Evolutionary conservation across 768 basidiomycete species (phyloP).

Genomic region (Suillus ampliporus): DNA sequence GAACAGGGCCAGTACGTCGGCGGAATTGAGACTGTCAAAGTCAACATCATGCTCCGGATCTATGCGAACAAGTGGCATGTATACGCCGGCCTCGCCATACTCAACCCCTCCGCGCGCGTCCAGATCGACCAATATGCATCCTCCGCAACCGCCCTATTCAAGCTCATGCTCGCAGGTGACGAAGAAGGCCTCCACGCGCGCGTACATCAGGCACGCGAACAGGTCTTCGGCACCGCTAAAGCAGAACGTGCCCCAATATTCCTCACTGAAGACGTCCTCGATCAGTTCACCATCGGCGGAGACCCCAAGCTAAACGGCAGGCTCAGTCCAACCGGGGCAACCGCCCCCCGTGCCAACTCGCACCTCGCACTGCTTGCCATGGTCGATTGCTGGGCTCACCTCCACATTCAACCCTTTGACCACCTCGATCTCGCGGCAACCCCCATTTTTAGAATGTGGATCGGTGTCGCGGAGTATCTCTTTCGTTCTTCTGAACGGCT

Average conservation of each 20-base stretch:
- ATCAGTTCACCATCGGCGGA: constrained; percentile 85
- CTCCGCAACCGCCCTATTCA: constrained; percentile 89
- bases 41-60: constrained; percentile 92
- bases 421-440: constrained; percentile 95
- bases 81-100: constrained; percentile 97
- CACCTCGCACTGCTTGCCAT: constrained; percentile 95
- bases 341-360: constrained; percentile 64
- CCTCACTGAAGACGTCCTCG: constrained; percentile 82
- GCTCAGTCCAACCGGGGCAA: constrained; percentile 17
- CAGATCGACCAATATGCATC: constrained; percentile 94
- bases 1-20: constrained; percentile 94
- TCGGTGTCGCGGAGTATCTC: constrained; percentile 95
- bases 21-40: constrained; percentile 97
- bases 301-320: constrained; percentile 16
- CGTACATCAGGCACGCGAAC: constrained; percentile 72
- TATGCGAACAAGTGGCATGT: constrained; percentile 99
- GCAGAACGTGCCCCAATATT: constrained; percentile 65
- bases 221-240: constrained; percentile 69
- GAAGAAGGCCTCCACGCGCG: constrained; percentile 65
- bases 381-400: constrained; percentile 96
- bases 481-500: constrained; percentile 75
- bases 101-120: constrained; percentile 86
- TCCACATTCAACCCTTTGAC: constrained; percentile 85
- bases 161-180: constrained; percentile 82
- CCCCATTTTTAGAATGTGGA: constrained; percentile 94